A percentile compares a stretch with the other conserved stretches of the same genome.
phyloP scores from a whole-genome alignment of 371 early-diverging fungal species.

The Dipsacomyces acuminosporus region DNA sequence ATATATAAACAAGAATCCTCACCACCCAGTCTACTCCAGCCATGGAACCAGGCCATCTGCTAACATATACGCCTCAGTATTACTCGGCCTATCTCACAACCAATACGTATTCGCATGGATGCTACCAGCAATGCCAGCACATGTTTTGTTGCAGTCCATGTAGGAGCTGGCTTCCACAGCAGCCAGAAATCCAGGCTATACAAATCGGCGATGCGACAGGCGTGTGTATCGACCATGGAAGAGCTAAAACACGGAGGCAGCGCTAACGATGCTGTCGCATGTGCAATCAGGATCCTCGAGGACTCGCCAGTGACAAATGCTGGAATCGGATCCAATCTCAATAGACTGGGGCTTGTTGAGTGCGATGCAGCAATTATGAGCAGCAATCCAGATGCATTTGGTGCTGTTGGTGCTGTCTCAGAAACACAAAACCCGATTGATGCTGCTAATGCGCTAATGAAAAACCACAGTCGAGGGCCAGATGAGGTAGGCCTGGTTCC shows the following conservation, averaged over 20 bases:
- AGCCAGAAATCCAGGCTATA: slow-evolving; percentile 19
- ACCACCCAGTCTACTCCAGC: too few relatives aligned
- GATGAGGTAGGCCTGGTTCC: slow-evolving; percentile 62
- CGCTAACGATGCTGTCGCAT: slow-evolving; percentile 28
- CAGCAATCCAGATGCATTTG: slow-evolving; percentile 60
- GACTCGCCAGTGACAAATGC: slow-evolving; percentile 51
- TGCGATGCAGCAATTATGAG: slow-evolving; percentile 88
- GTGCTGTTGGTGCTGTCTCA: slow-evolving; percentile 69
- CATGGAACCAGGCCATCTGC: too few relatives aligned
- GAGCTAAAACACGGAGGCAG: slow-evolving; percentile 6
- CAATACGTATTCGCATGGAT: too few relatives aligned
- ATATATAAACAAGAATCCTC: too few relatives aligned
- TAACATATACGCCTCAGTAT: too few relatives aligned
- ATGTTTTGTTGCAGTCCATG: slow-evolving; percentile 46
- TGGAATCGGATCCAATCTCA: slow-evolving; percentile 75
- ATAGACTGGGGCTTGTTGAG: slow-evolving; percentile 68
- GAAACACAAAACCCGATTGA: slow-evolving; percentile 67
- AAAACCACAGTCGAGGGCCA: slow-evolving; percentile 49
- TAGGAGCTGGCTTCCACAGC: slow-evolving; percentile 50
- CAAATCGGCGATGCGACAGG: slow-evolving; percentile 31
- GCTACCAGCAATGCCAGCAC: not conserved
- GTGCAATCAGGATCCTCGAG: slow-evolving; percentile 42
- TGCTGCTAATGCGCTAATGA: slow-evolving; percentile 53
- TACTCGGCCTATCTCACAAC: too few relatives aligned
- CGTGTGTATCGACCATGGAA: slow-evolving; percentile 28